Conservation (phyloP, 2,329 filamentous ascomycete genomes). For the Knoxdaviesia capensis region DNA sequence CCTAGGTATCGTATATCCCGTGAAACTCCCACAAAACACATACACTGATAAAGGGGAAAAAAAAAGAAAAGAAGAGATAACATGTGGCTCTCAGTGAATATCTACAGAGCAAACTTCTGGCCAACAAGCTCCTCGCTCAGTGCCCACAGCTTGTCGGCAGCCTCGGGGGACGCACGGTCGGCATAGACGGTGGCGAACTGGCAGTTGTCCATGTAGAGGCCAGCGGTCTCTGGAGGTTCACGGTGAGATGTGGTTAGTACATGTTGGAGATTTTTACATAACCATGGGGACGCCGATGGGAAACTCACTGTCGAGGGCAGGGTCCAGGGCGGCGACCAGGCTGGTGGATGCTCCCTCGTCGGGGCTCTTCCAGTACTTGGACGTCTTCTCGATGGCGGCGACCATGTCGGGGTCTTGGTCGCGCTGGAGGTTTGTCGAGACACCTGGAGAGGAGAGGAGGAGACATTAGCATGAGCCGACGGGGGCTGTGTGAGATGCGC, state of each 20-base stretch:
- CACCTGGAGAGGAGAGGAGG: not conserved
- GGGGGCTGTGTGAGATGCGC: too few relatives aligned
- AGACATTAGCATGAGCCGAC: too few relatives aligned
- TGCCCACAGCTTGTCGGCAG: conserved; percentile 7
- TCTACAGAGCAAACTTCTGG: not conserved
- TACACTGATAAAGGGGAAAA: not conserved
- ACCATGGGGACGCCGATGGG: not conserved
- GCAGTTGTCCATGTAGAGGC: conserved; percentile 5
- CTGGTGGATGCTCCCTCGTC: conserved; percentile 6
- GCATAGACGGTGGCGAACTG: conserved; percentile 1
- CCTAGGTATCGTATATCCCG: too few relatives aligned
- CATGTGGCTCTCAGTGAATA: not conserved
- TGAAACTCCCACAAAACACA: not conserved
- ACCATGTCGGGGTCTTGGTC: not conserved
- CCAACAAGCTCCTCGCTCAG: conserved; percentile 4
- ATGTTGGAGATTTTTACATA: not conserved
- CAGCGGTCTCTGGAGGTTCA: not conserved
- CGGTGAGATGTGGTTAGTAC: not conserved
- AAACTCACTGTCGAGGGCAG: conserved; percentile 1
- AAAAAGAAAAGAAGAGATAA: not conserved
- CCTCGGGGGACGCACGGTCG: not conserved
- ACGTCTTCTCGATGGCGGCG: not conserved
- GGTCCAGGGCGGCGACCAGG: conserved; percentile 7
- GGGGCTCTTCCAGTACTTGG: not conserved
- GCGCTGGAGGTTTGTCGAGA: conserved; percentile 1